Conservation (phyloP, 192 early-diverging fungal species). For the Backusella luteola region DNA sequence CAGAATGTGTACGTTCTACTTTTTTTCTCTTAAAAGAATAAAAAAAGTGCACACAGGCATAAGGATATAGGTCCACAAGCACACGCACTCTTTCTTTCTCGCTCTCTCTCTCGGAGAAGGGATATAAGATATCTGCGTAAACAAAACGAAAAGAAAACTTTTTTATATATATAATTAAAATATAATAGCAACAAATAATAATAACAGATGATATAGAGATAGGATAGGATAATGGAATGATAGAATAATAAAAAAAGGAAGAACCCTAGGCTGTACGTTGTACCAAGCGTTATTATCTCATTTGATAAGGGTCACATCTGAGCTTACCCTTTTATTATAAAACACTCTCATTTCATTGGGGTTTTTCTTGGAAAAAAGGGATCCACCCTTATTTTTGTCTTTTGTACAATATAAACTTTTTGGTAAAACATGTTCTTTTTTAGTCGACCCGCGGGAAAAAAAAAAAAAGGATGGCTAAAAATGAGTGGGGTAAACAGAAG, state of each 20-base stretch:
- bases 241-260: not conserved
- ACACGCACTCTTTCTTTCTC: too few relatives aligned
- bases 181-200: not conserved
- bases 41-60: too few relatives aligned
- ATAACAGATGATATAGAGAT: not conserved
- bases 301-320: too few relatives aligned
- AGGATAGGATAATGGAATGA: not conserved
- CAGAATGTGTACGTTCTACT: too few relatives aligned
- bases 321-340: too few relatives aligned
- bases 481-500: not conserved
- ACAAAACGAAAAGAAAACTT: not conserved
- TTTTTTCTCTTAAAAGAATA: too few relatives aligned
- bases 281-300: too few relatives aligned
- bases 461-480: not conserved
- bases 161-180: not conserved
- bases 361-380: not conserved
- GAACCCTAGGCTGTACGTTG: not conserved
- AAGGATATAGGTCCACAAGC: too few relatives aligned
- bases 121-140: too few relatives aligned
- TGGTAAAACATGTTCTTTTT: not conserved
- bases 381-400: not conserved
- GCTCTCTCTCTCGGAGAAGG: too few relatives aligned
- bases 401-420: not conserved
- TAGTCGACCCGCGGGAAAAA: not conserved
- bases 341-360: not conserved